Conservation (phyloP, 306 rosid genomes). For the Canavalia gladiata region DNA sequence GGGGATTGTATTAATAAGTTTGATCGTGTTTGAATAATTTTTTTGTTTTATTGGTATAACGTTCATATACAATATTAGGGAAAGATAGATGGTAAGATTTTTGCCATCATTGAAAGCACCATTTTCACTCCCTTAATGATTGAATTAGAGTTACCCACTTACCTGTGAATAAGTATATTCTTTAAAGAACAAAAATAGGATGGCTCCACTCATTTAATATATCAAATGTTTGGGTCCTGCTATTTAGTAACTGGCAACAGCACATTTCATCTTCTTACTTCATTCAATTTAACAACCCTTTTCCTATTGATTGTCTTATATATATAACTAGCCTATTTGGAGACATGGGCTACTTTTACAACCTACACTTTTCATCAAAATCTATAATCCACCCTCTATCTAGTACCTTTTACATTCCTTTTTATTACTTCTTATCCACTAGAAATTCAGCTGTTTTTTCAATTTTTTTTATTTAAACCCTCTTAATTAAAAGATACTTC, state of each 20-base stretch:
- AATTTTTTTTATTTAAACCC: not conserved
- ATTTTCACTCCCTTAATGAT: not conserved
- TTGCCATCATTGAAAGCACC: not conserved
- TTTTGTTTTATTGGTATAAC: too few species aligned
- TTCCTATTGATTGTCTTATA: not conserved
- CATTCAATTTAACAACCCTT: not conserved
- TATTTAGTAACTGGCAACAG: constrained; percentile 17
- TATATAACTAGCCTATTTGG: not conserved
- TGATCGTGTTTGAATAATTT: not conserved
- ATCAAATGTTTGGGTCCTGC: constrained; percentile 43
- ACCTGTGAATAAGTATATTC: not conserved
- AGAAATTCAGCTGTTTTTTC: not conserved
- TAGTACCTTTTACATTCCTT: not conserved
- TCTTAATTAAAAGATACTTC: not conserved
- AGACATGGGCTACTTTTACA: not conserved
- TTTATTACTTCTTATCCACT: not conserved
- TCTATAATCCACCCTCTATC: too few species aligned
- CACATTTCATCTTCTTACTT: not conserved
- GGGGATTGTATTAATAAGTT: not conserved
- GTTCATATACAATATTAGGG: not conserved
- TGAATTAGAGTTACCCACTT: not conserved
- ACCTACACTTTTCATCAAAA: not conserved
- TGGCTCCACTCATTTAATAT: constrained; percentile 55
- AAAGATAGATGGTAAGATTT: not conserved
- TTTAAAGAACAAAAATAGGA: not conserved